A percentile compares a stretch with the other conserved stretches of the same genome.
Conservation (phyloP, 2,329 filamentous ascomycete species). For the Trichoderma cornu-damae region DNA sequence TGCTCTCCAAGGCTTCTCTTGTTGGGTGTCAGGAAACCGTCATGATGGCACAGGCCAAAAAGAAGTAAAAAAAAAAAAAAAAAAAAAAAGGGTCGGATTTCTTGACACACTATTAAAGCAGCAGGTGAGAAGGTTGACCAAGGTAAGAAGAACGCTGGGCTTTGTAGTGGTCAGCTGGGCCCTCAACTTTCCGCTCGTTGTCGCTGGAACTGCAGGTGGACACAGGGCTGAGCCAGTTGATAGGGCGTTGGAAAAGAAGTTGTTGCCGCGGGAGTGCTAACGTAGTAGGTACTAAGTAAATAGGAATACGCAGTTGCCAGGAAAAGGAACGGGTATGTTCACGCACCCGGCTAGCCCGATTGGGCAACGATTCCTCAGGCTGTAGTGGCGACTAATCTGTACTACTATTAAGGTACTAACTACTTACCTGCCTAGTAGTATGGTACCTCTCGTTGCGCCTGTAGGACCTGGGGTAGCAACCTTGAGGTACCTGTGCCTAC, state of each 20-base stretch:
- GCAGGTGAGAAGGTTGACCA: background rate
- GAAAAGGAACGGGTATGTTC: too few relatives aligned
- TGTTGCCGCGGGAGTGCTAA: background rate
- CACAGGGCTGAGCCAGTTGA: constrained; percentile 13
- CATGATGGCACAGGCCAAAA: constrained; percentile 13
- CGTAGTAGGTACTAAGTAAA: background rate
- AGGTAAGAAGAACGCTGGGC: background rate
- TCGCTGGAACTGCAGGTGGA: background rate
- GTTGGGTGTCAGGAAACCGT: constrained; percentile 9
- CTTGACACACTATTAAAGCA: background rate
- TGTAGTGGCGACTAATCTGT: too few relatives aligned
- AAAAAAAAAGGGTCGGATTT: background rate
- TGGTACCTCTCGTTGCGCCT: too few relatives aligned
- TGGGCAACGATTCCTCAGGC: too few relatives aligned
- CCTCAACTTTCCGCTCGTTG: background rate
- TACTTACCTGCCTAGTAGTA: too few relatives aligned
- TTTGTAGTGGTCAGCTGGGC: constrained; percentile 14
- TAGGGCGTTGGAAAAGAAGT: background rate
- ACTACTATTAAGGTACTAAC: too few relatives aligned
- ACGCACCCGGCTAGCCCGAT: too few relatives aligned
- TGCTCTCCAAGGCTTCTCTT: background rate
- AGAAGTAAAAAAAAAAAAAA: background rate
- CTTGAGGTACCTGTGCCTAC: too few relatives aligned
- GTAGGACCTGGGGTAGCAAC: too few relatives aligned
- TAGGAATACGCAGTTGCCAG: too few relatives aligned